Percentiles rank a stretch among this genome's conserved stretches.
phyloP scores from a whole-genome alignment of 768 basidiomycete species.

The Phlebiopsis flavidoalba region DNA sequence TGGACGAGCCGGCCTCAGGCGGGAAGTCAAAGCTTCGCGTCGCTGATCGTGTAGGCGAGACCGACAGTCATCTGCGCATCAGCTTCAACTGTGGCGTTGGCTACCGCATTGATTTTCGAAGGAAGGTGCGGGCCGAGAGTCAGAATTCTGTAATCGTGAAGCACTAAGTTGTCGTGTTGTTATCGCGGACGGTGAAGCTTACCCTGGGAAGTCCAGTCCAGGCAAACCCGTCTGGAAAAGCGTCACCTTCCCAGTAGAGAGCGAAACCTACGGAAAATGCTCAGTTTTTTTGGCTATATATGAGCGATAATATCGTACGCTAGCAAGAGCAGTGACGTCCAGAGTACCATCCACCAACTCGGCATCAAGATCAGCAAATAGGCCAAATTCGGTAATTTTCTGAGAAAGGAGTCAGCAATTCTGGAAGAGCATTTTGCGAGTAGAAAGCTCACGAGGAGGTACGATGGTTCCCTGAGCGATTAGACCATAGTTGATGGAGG shows the following conservation, averaged over 20 bases:
- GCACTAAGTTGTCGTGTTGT: too few relatives aligned
- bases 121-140: conserved; percentile 42
- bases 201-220: conserved; percentile 42
- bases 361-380: conserved; percentile 29
- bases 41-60: conserved; percentile 36
- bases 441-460: conserved; percentile 20
- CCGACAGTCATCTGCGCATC: conserved; percentile 38
- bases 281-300: conserved; percentile 1
- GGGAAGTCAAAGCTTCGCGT: conserved; percentile 43
- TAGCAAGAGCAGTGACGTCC: conserved; percentile 31
- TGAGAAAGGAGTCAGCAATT: not conserved
- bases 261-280: not conserved
- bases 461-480: conserved; percentile 40
- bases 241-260: conserved; percentile 39
- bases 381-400: conserved; percentile 8
- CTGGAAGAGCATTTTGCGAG: not conserved
- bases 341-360: conserved; percentile 34
- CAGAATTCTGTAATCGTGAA: conserved; percentile 31
- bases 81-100: conserved; percentile 26
- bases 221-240: conserved; percentile 40
- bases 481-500: conserved; percentile 32
- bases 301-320: conserved; percentile 19
- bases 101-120: conserved; percentile 29
- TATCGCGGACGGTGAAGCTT: not conserved
- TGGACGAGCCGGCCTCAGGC: conserved; percentile 22